A percentile compares a stretch with the other conserved stretches of the same genome.
These are phyloP conservation scores for Boechera retrofracta DNA, from an alignment of 345 rosid genomes.

Conservation along the genomic window DNA sequence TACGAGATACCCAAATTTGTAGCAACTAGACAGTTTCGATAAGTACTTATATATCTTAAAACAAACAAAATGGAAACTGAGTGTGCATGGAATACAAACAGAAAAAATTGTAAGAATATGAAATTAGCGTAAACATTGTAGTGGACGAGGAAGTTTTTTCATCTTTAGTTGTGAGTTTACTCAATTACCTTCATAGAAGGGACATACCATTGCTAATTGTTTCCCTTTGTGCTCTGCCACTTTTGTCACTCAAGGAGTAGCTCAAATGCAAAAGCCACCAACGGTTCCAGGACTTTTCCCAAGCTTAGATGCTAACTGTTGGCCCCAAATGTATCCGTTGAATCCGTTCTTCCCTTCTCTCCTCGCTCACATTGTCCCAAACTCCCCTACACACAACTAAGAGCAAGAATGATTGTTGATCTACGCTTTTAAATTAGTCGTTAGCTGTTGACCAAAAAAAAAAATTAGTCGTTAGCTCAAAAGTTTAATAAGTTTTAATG, in stretches of 20 bases:
- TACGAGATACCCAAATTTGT: no score
- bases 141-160: no score
- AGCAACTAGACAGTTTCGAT: no score
- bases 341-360: conserved; percentile 25
- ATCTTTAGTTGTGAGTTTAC: no score
- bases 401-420: not conserved
- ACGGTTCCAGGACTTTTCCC: not conserved
- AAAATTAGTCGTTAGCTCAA: not conserved
- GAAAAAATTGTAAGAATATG: not conserved
- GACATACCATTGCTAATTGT: not conserved
- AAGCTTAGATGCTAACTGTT: conserved; percentile 30
- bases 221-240: not conserved
- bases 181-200: no score
- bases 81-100: not conserved
- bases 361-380: conserved; percentile 3
- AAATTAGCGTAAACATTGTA: no score
- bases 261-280: conserved; percentile 2
- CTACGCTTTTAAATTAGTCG: not conserved
- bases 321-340: conserved; percentile 35
- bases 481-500: conserved; percentile 5
- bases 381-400: not conserved
- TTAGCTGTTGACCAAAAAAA: not conserved
- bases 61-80: not conserved
- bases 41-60: no score
- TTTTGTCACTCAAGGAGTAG: conserved; percentile 10